These are phyloP conservation scores for Ceratocystis smalleyi DNA, from an alignment of 2,329 filamentous ascomycete genomes.

Conservation along the genomic window DNA sequence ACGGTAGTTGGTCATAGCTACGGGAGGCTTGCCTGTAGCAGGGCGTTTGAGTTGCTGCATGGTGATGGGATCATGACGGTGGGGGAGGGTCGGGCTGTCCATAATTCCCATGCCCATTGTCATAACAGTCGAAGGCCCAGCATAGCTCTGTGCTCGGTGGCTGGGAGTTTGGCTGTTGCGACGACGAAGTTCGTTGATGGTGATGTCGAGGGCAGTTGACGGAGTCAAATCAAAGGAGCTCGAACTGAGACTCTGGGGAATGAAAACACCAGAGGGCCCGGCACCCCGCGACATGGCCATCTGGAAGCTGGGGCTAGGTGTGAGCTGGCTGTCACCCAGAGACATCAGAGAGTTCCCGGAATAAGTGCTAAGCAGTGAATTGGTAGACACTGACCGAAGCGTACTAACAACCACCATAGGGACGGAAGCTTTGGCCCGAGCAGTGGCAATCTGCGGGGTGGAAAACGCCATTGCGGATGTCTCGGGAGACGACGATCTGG, in stretches of 20 bases:
- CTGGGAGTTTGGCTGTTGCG: slow-evolving; percentile 39
- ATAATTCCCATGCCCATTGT: slow-evolving; percentile 22
- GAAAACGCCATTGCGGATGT: background rate
- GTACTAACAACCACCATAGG: slow-evolving; percentile 5
- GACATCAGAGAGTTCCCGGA: slow-evolving; percentile 9
- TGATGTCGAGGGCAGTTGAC: slow-evolving; percentile 24
- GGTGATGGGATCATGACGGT: background rate
- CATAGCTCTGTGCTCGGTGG: slow-evolving; percentile 27
- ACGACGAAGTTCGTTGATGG: slow-evolving; percentile 37
- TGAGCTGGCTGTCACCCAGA: background rate
- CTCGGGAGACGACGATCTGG: slow-evolving; percentile 8
- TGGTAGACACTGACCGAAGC: background rate
- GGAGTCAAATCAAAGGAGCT: slow-evolving; percentile 17
- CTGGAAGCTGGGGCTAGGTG: slow-evolving; percentile 14
- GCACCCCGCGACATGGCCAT: slow-evolving; percentile 15
- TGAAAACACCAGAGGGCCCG: slow-evolving; percentile 15
- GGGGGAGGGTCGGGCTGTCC: slow-evolving; percentile 22
- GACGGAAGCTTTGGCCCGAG: background rate
- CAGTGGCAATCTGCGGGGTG: background rate
- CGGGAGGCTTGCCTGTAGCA: background rate
- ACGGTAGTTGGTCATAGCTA: slow-evolving; percentile 2
- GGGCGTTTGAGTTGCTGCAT: background rate
- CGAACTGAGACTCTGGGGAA: slow-evolving; percentile 13
- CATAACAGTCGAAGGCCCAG: background rate
- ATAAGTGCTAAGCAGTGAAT: background rate